A percentile compares a stretch with the other conserved stretches of the same genome.
phyloP scores from a whole-genome alignment of 768 basidiomycete genomes.

The Pleurotus ostreatus region DNA sequence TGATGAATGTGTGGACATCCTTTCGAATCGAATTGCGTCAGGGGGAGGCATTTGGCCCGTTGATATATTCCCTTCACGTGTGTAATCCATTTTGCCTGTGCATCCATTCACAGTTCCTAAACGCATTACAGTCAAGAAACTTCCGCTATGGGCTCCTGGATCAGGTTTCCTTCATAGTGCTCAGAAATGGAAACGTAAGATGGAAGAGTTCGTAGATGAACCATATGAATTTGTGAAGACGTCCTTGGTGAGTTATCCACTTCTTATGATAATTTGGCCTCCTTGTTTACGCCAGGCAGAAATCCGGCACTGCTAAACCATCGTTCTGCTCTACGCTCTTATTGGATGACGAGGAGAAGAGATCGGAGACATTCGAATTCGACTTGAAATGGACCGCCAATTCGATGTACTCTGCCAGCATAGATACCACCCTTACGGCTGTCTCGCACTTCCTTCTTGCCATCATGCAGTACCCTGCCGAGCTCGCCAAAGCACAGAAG shows the following conservation, averaged over 20 bases:
- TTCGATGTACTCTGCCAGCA: slow-evolving; percentile 64
- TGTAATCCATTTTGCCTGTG: background rate
- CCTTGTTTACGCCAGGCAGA: slow-evolving; percentile 22
- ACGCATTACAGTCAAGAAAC: slow-evolving; percentile 14
- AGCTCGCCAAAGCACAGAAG: slow-evolving; percentile 51
- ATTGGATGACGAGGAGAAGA: slow-evolving; percentile 38
- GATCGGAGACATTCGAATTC: slow-evolving; percentile 39
- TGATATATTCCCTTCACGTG: slow-evolving; percentile 24
- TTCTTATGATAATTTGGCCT: background rate
- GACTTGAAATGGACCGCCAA: slow-evolving; percentile 83
- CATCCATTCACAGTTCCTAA: too few relatives aligned
- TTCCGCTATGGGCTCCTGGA: slow-evolving; percentile 24
- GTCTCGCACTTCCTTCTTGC: slow-evolving; percentile 62
- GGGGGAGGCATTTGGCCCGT: slow-evolving; percentile 32
- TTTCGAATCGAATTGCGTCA: slow-evolving; percentile 21
- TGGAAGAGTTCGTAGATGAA: slow-evolving; percentile 13
- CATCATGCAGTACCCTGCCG: slow-evolving; percentile 59
- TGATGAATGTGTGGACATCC: slow-evolving; percentile 21
- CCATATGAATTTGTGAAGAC: slow-evolving; percentile 15
- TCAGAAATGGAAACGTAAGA: slow-evolving; percentile 37
- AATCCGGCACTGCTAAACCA: slow-evolving; percentile 32
- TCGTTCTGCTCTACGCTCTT: slow-evolving; percentile 52
- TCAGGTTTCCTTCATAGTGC: slow-evolving; percentile 39
- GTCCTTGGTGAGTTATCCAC: slow-evolving; percentile 11
- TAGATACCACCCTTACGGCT: slow-evolving; percentile 53